Conservation (phyloP, 1,284 basidiomycete genomes). For the Caloboletus firmus region DNA sequence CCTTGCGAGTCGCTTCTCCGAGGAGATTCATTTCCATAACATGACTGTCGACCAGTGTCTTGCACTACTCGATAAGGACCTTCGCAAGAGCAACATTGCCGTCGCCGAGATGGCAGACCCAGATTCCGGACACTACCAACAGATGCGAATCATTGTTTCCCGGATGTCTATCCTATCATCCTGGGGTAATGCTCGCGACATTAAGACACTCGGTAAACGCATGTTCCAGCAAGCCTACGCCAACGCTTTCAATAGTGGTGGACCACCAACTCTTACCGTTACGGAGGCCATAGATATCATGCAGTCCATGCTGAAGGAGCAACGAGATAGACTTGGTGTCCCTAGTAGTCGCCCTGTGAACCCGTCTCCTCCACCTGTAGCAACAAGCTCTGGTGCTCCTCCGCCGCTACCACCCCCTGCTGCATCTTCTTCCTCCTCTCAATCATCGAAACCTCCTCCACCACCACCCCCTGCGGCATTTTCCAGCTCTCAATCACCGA, state of each 20-base stretch:
- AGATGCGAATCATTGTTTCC: constrained; percentile 40
- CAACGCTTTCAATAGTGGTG: constrained; percentile 19
- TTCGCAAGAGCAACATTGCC: constrained; percentile 44
- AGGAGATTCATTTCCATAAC: constrained; percentile 54
- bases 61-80: constrained; percentile 44
- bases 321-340: constrained; percentile 27
- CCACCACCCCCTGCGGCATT: no score
- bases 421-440: constrained; percentile 26
- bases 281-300: constrained; percentile 24
- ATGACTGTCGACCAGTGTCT: constrained; percentile 51
- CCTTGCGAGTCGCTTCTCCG: constrained; percentile 63
- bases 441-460: constrained; percentile 22
- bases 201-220: constrained; percentile 50
- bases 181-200: constrained; percentile 67
- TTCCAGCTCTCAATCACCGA: no score
- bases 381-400: constrained; percentile 18
- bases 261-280: constrained; percentile 8
- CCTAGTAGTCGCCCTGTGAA: constrained; percentile 11
- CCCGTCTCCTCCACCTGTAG: constrained; percentile 19
- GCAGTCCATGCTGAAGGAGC: constrained; percentile 25
- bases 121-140: constrained; percentile 30
- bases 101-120: constrained; percentile 39
- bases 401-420: constrained; percentile 27
- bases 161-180: constrained; percentile 44
- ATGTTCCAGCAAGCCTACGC: constrained; percentile 40